phyloP scores from a whole-genome alignment of 768 basidiomycete genomes.

The Brasilioporus rufonigricans region DNA sequence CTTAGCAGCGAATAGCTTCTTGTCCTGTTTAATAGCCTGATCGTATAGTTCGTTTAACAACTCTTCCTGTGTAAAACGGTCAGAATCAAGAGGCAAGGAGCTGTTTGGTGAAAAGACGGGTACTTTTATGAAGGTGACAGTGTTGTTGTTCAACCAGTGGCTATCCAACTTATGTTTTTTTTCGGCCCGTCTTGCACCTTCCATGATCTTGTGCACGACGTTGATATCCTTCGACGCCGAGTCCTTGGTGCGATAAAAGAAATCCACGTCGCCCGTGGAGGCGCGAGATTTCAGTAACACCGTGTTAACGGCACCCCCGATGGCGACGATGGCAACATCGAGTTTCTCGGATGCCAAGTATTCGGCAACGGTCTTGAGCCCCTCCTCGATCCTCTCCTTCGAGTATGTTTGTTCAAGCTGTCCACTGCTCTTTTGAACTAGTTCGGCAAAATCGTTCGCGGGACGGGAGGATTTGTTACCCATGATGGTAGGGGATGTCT shows the following conservation, averaged over 20 bases:
- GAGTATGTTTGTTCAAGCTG: too few relatives aligned
- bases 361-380: slow-evolving; percentile 3
- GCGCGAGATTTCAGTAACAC: slow-evolving; percentile 4
- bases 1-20: slow-evolving; percentile 1
- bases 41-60: background rate
- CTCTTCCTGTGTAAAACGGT: background rate
- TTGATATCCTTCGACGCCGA: background rate
- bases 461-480: slow-evolving; percentile 1
- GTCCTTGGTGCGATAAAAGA: slow-evolving; percentile 9
- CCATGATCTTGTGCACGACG: background rate
- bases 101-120: background rate
- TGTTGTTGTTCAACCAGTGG: slow-evolving; percentile 14
- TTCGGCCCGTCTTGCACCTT: slow-evolving; percentile 1
- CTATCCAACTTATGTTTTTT: background rate
- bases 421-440: too few relatives aligned
- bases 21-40: slow-evolving; percentile 2
- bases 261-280: slow-evolving; percentile 10
- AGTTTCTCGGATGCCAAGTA: slow-evolving; percentile 1
- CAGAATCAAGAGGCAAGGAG: background rate
- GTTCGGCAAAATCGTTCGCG: too few relatives aligned
- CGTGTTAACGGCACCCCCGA: slow-evolving; percentile 13
- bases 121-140: slow-evolving; percentile 5
- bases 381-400: too few relatives aligned
- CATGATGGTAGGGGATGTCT: too few relatives aligned
- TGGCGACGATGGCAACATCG: slow-evolving; percentile 5